Evolutionary conservation across 2,329 filamentous ascomycete species (phyloP).

Genomic region (Epichloe sibirici): DNA sequence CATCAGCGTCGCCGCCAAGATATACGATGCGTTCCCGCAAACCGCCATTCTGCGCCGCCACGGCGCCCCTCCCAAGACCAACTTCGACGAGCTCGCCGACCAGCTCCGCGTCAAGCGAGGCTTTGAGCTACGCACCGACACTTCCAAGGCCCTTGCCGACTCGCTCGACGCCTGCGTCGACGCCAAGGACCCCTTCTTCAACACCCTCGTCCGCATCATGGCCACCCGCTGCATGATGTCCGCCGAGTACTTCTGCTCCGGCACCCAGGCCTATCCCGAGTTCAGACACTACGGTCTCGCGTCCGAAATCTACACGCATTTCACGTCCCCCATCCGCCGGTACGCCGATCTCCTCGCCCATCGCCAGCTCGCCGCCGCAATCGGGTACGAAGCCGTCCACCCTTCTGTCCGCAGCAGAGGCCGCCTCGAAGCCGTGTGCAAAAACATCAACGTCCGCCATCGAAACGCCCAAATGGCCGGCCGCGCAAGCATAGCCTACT

Average conservation of each 20-base stretch:
- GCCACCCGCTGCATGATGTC: conserved; percentile 99
- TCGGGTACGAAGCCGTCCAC: conserved; percentile 82
- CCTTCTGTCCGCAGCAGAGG: conserved; percentile 67
- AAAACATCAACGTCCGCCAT: conserved; percentile 96
- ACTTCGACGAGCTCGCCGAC: conserved; percentile 87
- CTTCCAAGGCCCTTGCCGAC: conserved; percentile 85
- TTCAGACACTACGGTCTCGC: conserved; percentile 96
- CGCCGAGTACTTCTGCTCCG: conserved; percentile 94
- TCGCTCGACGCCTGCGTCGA: conserved; percentile 81
- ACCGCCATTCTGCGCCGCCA: conserved; percentile 90
- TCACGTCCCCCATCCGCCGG: conserved; percentile 91
- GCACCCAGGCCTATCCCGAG: conserved; percentile 83
- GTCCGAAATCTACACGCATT: conserved; percentile 95
- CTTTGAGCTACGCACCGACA: conserved; percentile 70
- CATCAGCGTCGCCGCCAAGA: conserved; percentile 80
- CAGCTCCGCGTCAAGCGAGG: conserved; percentile 81
- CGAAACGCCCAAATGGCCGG: conserved; percentile 95
- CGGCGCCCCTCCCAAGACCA: conserved; percentile 82
- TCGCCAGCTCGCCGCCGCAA: conserved; percentile 86
- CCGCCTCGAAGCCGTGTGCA: conserved; percentile 86
- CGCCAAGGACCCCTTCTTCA: conserved; percentile 81
- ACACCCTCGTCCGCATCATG: conserved; percentile 93
- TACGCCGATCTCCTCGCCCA: conserved; percentile 96
- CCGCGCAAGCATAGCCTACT: conserved; percentile 90
- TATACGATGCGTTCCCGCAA: conserved; percentile 85